Base-by-base conservation (phyloP, 495 filamentous ascomycete species). In the Friedmanniomyces endolithicus region DNA sequence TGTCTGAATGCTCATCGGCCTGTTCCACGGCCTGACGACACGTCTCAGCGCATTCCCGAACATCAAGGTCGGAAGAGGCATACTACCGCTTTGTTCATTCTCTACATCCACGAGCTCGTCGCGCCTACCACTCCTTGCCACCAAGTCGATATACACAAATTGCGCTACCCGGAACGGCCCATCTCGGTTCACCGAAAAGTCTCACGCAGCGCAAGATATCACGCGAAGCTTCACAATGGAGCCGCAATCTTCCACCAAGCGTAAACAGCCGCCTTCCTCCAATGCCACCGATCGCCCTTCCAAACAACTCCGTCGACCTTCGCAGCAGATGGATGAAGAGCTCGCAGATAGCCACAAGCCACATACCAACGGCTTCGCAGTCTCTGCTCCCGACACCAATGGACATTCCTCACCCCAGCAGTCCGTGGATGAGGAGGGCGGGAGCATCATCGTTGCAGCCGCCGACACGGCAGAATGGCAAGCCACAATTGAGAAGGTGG, bases 391-490 rank as follows among this genome's bases (percentile, higher is more conserved):
- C 23, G 62, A 61, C 4, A 59, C 40, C 23, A 64, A 64, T 35
- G 66, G 65, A 44, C n/a, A 57, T 37, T 29, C 46, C 7, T 58
- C 56, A 16, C 50, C 49, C 8, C 33, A 16, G 35, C n/a, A 24
- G n/a, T 20, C 35, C 2, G 19, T 41, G 50, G 71, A 72, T 45
- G 74, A 77, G 8, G 76, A 77, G 47, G 67, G 62, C 8, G 65
- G 64, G 17, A 47, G 71, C 34, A 47, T 76, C 41, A 57, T 72
- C 6, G 62, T 76, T 46, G 57, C 62, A 1, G 74, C 81, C 31
- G 79, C 86, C 37, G 90, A 98, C 62, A 90, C 88, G 9, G 87
- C 85, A 25, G 94, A 98, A 70, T 99, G 92, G 92, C 94, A 97
- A 67, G 84, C 80, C 12, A 95, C 90, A 2, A 95, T 99, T 59